phyloP scores from a whole-genome alignment of 2,329 filamentous ascomycete genomes.

The Pseudonectria buxi region DNA sequence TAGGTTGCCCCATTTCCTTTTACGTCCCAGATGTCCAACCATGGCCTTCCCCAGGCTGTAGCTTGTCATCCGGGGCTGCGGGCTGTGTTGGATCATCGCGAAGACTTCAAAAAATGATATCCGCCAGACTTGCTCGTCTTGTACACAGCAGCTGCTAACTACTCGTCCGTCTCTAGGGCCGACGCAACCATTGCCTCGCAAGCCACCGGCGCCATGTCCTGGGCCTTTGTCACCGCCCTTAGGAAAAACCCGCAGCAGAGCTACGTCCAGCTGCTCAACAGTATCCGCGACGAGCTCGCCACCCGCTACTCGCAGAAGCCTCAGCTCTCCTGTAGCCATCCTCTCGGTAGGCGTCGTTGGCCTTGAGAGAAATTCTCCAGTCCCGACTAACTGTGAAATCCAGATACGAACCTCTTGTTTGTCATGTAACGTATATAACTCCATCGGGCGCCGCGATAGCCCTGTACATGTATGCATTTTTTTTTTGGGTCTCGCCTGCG shows the following conservation, averaged over 20 bases:
- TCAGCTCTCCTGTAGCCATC: constrained; percentile 94
- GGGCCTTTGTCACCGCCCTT: constrained; percentile 87
- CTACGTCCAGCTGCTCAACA: constrained; percentile 94
- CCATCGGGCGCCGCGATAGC: constrained; percentile 1
- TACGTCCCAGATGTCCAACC: constrained; percentile 36
- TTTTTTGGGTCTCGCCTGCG: constrained; percentile 6
- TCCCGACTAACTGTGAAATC: constrained; percentile 4
- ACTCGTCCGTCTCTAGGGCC: constrained; percentile 51
- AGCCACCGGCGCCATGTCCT: constrained; percentile 96
- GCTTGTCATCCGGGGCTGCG: constrained; percentile 39
- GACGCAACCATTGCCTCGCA: constrained; percentile 87
- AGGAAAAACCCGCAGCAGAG: constrained; percentile 98
- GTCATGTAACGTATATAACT: constrained; percentile 44
- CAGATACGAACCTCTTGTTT: constrained; percentile 58
- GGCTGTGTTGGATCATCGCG: constrained; percentile 33
- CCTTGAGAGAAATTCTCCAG: neutral
- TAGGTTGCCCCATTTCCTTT: constrained; percentile 43
- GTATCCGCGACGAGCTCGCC: constrained; percentile 84
- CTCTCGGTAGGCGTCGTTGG: constrained; percentile 62
- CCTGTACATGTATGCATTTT: constrained; percentile 11
- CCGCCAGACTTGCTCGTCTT: neutral
- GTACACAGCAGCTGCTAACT: constrained; percentile 10
- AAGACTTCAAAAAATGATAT: neutral
- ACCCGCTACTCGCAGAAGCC: constrained; percentile 91
- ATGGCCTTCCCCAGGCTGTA: constrained; percentile 25